Conservation (phyloP, 495 filamentous ascomycete species). For the Trichoderma parareesei region DNA sequence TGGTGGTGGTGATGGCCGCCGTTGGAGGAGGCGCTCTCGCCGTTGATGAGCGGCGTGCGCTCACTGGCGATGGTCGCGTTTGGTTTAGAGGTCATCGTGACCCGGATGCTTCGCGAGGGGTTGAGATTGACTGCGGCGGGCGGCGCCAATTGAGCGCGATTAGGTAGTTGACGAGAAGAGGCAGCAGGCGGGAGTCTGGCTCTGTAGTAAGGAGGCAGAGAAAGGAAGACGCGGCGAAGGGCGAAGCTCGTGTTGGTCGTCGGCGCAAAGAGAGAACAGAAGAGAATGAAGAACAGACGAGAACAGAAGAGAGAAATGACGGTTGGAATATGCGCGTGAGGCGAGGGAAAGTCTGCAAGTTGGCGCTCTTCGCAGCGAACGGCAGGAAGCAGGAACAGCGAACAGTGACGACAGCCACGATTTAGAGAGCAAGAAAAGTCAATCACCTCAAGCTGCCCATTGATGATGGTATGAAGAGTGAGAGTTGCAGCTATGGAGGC, state of each 20-base stretch:
- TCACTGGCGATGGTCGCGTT: conserved; percentile 20
- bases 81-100: conserved; percentile 13
- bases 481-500: background rate
- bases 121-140: background rate
- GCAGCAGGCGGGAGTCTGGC: background rate
- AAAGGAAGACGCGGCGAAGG: background rate
- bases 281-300: background rate
- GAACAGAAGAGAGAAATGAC: background rate
- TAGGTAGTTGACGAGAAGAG: background rate
- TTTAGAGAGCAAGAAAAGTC: too few relatives aligned
- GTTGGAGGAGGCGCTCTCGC: conserved; percentile 13
- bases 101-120: background rate
- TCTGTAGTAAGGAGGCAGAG: too few relatives aligned
- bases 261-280: background rate
- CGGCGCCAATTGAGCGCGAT: background rate
- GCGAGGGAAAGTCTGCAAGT: background rate
- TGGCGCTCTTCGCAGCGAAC: background rate
- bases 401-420: conserved; percentile 1
- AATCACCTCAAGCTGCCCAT: background rate
- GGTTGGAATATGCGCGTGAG: background rate
- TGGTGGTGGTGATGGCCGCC: conserved; percentile 10
- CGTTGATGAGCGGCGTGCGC: conserved; percentile 26
- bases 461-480: background rate
- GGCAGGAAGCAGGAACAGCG: background rate
- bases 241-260: background rate